phyloP scores from a whole-genome alignment of 2,329 filamentous ascomycete species.

The Aspergillus sclerotialis region DNA sequence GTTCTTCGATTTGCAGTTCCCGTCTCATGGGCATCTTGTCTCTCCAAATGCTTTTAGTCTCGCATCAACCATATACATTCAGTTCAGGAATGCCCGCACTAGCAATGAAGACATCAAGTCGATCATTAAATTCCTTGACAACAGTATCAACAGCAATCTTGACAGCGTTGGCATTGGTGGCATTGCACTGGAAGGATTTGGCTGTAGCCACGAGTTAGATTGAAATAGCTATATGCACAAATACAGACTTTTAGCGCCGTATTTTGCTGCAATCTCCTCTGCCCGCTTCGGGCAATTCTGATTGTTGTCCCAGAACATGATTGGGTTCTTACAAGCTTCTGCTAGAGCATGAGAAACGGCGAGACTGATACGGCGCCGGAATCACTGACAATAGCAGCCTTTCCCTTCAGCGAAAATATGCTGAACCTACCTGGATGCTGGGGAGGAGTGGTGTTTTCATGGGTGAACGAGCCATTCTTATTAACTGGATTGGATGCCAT shows the following conservation, averaged over 20 bases:
- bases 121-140: slow-evolving; percentile 61
- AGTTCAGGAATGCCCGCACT: slow-evolving; percentile 54
- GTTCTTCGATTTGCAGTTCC: slow-evolving; percentile 64
- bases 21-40: slow-evolving; percentile 75
- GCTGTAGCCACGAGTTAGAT: slow-evolving; percentile 20
- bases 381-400: slow-evolving; percentile 64
- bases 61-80: slow-evolving; percentile 63
- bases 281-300: slow-evolving; percentile 57
- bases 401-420: slow-evolving; percentile 63
- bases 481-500: slow-evolving; percentile 31
- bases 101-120: slow-evolving; percentile 71
- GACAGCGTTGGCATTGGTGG: slow-evolving; percentile 36
- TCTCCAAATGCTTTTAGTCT: slow-evolving; percentile 67
- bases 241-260: slow-evolving; percentile 52
- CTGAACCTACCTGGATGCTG: slow-evolving; percentile 48
- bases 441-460: slow-evolving; percentile 49
- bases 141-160: slow-evolving; percentile 35
- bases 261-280: slow-evolving; percentile 56
- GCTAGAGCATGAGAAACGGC: slow-evolving; percentile 58
- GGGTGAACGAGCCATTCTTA: slow-evolving; percentile 46
- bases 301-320: slow-evolving; percentile 67
- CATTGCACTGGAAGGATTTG: slow-evolving; percentile 45
- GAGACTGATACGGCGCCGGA: slow-evolving; percentile 63
- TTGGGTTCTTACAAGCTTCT: slow-evolving; percentile 65
- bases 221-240: background rate